Conservation (phyloP, 148 eudicot species). For the Drosera capensis region DNA sequence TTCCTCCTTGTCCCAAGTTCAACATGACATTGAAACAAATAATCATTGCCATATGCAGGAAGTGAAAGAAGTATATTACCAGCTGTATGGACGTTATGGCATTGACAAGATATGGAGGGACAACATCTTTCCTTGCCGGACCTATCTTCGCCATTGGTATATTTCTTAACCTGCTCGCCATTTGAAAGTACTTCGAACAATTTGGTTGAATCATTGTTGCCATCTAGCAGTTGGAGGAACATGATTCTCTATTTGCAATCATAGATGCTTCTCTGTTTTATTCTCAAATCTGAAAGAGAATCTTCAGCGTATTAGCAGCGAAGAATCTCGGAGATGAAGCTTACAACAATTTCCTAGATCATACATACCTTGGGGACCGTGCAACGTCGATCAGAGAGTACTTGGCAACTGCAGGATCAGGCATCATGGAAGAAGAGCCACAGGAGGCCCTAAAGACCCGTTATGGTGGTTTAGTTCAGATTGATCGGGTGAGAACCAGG, state of each 20-base stretch:
- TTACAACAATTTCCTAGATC: constrained; percentile 70
- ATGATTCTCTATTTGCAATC: neutral
- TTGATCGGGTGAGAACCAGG: too few species aligned
- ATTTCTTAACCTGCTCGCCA: neutral
- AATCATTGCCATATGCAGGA: constrained; percentile 26
- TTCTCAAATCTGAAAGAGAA: constrained; percentile 1
- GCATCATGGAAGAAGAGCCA: constrained; percentile 98
- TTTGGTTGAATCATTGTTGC: too few species aligned
- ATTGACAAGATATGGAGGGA: constrained; percentile 80
- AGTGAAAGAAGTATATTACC: constrained; percentile 47
- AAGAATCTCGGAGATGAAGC: constrained; percentile 64
- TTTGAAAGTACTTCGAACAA: neutral
- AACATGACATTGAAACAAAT: neutral
- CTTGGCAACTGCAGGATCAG: constrained; percentile 59
- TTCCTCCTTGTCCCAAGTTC: too few species aligned
- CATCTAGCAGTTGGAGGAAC: neutral
- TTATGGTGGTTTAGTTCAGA: constrained; percentile 59
- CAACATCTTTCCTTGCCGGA: constrained; percentile 81
- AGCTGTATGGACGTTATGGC: constrained; percentile 52
- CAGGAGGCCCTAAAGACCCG: constrained; percentile 55
- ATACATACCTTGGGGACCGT: constrained; percentile 77
- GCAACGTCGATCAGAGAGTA: constrained; percentile 71
- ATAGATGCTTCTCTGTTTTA: neutral
- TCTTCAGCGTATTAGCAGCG: constrained; percentile 79
- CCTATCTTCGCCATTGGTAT: constrained; percentile 94